Conservation (phyloP, 2,329 filamentous ascomycete genomes). For the Claviceps sorghi region DNA sequence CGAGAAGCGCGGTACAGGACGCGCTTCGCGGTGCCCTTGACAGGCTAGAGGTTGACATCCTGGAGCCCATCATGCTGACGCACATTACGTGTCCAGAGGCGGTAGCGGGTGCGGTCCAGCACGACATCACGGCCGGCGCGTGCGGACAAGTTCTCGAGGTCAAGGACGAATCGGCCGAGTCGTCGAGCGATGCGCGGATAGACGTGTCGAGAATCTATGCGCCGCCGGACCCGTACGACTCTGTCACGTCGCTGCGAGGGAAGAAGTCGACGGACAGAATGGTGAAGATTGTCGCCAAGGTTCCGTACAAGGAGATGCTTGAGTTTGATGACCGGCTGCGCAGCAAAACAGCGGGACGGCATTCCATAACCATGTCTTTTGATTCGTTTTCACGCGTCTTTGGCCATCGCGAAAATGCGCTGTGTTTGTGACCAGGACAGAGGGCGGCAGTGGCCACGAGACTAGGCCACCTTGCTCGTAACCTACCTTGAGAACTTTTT, state of each 20-base stretch:
- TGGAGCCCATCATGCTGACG: slow-evolving; percentile 90
- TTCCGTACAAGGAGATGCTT: slow-evolving; percentile 93
- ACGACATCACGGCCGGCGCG: slow-evolving; percentile 60
- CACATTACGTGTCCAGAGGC: slow-evolving; percentile 75
- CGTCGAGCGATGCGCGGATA: slow-evolving; percentile 31
- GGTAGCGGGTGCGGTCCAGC: slow-evolving; percentile 66
- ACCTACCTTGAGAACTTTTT: too few species aligned
- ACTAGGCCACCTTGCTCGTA: too few species aligned
- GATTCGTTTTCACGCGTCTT: slow-evolving; percentile 42
- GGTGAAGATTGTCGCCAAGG: slow-evolving; percentile 64
- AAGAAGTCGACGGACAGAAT: slow-evolving; percentile 34
- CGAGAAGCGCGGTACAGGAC: slow-evolving; percentile 48
- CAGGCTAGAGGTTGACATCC: slow-evolving; percentile 44
- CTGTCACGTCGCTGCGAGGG: slow-evolving; percentile 39
- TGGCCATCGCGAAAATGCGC: slow-evolving; percentile 36
- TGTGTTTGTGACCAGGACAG: slow-evolving; percentile 13
- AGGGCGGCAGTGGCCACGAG: too few species aligned
- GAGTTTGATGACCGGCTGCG: slow-evolving; percentile 82
- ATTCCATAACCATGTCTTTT: slow-evolving; percentile 44
- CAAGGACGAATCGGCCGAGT: slow-evolving; percentile 33
- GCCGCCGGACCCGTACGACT: slow-evolving; percentile 68
- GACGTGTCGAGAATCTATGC: slow-evolving; percentile 68
- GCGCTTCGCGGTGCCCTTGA: slow-evolving; percentile 50
- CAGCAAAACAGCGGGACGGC: slow-evolving; percentile 73
- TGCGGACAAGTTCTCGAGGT: slow-evolving; percentile 63